Percentiles rank a stretch among this genome's conserved stretches.
phyloP scores from a whole-genome alignment of 1,284 basidiomycete species.

The Pseudozyma pruni region DNA sequence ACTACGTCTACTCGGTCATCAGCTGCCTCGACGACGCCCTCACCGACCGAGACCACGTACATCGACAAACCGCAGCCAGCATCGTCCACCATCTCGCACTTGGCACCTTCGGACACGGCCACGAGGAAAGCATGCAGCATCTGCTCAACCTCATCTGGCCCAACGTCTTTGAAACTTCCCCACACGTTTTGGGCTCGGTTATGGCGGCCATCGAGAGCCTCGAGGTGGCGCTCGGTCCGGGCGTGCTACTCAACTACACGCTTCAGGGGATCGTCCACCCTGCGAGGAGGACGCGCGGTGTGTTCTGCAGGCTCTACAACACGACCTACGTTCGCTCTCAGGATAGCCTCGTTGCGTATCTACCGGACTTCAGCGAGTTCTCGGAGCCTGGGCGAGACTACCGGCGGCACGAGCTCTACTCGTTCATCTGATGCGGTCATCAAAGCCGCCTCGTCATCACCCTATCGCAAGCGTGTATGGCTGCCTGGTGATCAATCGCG shows the following conservation, averaged over 20 bases:
- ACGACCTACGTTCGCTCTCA: too few relatives aligned
- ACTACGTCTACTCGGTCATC: constrained; percentile 96
- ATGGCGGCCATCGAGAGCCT: constrained; percentile 87
- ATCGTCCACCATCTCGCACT: constrained; percentile 98
- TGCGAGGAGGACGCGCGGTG: too few relatives aligned
- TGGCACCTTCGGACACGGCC: constrained; percentile 94
- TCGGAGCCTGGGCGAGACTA: too few relatives aligned
- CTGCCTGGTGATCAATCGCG: too few relatives aligned
- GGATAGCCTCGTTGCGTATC: too few relatives aligned
- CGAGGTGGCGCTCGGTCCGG: constrained; percentile 93
- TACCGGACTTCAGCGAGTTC: too few relatives aligned
- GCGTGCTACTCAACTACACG: constrained; percentile 84
- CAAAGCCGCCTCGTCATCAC: too few relatives aligned
- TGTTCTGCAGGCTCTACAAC: too few relatives aligned
- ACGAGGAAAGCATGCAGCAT: constrained; percentile 97
- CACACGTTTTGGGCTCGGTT: constrained; percentile 91
- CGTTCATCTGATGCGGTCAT: too few relatives aligned
- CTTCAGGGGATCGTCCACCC: too few relatives aligned
- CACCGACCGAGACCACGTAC: constrained; percentile 96
- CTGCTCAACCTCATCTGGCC: constrained; percentile 99
- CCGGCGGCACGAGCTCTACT: too few relatives aligned
- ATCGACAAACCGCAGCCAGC: constrained; percentile 97
- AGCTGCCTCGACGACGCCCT: constrained; percentile 97
- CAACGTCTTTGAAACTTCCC: constrained; percentile 97
- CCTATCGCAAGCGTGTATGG: too few relatives aligned